Evolutionary conservation across 768 basidiomycete species (phyloP), one percentile per base, ranked within the genome.

Genomic region (Leucocoprinus birnbaumii): DNA sequence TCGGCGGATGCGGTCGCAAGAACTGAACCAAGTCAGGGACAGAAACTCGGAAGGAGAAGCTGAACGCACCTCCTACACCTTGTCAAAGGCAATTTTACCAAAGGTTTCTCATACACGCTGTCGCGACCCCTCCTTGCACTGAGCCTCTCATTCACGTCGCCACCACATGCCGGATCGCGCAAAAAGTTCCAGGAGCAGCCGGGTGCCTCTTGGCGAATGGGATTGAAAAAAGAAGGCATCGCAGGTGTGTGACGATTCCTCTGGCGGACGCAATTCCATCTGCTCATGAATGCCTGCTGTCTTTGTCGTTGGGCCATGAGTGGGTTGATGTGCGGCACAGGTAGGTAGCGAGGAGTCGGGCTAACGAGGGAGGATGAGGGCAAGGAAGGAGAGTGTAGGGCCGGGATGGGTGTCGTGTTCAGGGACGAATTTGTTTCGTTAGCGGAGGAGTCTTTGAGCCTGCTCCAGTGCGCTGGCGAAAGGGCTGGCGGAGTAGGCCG

Each of bases 201-300:
- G 6, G 54, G 54, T 13, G 54, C 47, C 1, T 49, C 41, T 11
- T 19, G 8, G 22, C 54, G 46, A 8, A 14, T 24, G 3, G 54
- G 54, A 18, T 55, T 55, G 48, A 55, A 55, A 43, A 48, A 49
- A 13, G 54, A 55, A 2, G 54, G 54, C 47, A 55, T 55, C 8
- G 37, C 31, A 26, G 54, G 54, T 3, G 54, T 48, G 31, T 55
- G 31, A 19, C 14, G 47, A 11, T 55, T 55, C 19, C 27, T 43
- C 25, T 55, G 40, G 2, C 54, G 47, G 6, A 35, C 24, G 16
- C 40, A 10, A 35, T 55, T 55, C 54, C 54, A 55, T 3, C 21
- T 18, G 8, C 40, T 41, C 54, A 55, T 55, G 40, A 55, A 55
- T 18, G 38, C 25, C 22, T 55, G 54, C 11, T 55, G 54, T 14